Evolutionary conservation across 148 eudicot genomes (phyloP).

Genomic region (Chenopodium quinoa): DNA sequence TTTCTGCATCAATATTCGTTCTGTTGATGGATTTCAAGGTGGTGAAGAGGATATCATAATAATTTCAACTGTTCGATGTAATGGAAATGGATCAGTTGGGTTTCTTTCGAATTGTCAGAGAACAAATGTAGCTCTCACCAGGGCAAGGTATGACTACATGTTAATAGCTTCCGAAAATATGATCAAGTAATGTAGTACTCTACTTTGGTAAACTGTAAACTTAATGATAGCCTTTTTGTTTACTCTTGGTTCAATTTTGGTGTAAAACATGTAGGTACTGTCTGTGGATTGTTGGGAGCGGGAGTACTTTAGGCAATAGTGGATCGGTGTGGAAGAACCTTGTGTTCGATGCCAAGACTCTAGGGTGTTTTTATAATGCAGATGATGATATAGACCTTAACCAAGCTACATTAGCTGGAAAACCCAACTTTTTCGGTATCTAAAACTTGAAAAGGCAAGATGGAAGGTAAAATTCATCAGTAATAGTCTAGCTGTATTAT

Average conservation of each 20-base stretch:
- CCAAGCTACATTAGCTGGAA: neutral
- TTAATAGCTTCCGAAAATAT: neutral
- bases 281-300: slow-evolving; percentile 54
- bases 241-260: neutral
- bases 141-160: slow-evolving; percentile 53
- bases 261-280: slow-evolving; percentile 29
- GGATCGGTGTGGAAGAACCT: slow-evolving; percentile 36
- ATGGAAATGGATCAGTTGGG: slow-evolving; percentile 58
- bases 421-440: slow-evolving; percentile 21
- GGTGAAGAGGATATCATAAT: slow-evolving; percentile 78
- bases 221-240: neutral
- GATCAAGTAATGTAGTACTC: no score
- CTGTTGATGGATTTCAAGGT: slow-evolving; percentile 78
- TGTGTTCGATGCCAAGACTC: slow-evolving; percentile 34
- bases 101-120: slow-evolving; percentile 66
- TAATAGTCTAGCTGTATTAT: no score
- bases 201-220: no score
- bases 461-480: slow-evolving; percentile 42
- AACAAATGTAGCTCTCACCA: slow-evolving; percentile 71
- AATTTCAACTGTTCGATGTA: slow-evolving; percentile 69
- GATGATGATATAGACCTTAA: slow-evolving; percentile 21
- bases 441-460: slow-evolving; percentile 29
- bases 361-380: slow-evolving; percentile 36
- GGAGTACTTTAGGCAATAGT: slow-evolving; percentile 37
- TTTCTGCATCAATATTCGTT: slow-evolving; percentile 58